Evolutionary conservation across 192 early-diverging fungal genomes (phyloP), one percentile per base, ranked within the genome.

Genomic region (Coemansia sp.): DNA sequence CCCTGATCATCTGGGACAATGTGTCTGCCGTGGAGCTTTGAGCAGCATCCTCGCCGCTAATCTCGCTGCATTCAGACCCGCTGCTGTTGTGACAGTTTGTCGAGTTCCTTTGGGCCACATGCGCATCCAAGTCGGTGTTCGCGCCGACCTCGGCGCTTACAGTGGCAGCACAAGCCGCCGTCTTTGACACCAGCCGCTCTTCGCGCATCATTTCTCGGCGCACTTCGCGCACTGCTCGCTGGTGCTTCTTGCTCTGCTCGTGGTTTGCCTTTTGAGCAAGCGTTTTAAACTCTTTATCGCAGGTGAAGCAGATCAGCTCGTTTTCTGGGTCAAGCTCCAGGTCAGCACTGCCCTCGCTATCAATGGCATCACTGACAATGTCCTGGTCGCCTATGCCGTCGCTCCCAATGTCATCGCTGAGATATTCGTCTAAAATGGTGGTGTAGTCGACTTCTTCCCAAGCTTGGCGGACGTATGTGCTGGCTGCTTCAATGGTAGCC

Each of bases 251-350:
- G 36, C 90, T 91, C 56, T 82, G 58, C 52, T 92, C 88, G 60
- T 99, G 96, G 56, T 89, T 95, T 26, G 73, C 74, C 78, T 81
- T 86, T 78, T 95, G 85, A 10, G 83, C 69, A 26, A 86, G 81
- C 19, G 83, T 85, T 53, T 90, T 90, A 71, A 97, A 99, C 25
- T 53, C 67, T 62, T 93, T 97, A 55, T 92, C 82, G 69, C 96
- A 99, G 3, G 86, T 86, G 10, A 87, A 82, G 59, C 96, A 99
- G 34, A 83, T 83, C 31, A 87, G 86, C 9, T 85, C 86, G 50
- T 90, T 82, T 26, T 72, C 85, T 27, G 63, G 80, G 2, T 78
- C 64, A 18, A 60, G 61, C 3, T 70, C 79, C 5, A 80, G 74
- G 6, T 50, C 79, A 1, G 40, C 41, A 1, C n/a, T 18, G 15